Conservation (phyloP, 202 grass and related monocot species). For the Dendrocalamus latiflorus region DNA sequence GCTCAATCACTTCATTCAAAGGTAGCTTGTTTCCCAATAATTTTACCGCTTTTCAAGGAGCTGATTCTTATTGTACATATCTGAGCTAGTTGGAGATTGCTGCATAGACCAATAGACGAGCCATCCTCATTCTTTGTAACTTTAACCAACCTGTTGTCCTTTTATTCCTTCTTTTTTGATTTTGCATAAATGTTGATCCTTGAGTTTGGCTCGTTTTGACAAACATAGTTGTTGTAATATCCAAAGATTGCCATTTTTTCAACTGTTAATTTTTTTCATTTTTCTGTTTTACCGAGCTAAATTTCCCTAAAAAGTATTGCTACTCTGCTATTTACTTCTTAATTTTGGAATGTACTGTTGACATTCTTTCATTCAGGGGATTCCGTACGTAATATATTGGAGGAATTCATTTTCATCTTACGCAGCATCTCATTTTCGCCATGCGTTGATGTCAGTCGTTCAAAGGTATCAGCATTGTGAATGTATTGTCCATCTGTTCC, state of each 20-base stretch:
- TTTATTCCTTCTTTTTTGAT: neutral
- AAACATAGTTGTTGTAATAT: neutral
- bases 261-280: no score
- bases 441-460: no score
- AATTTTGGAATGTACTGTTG: neutral
- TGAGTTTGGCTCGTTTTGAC: neutral
- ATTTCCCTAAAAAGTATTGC: neutral
- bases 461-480: no score
- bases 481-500: no score
- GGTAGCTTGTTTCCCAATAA: slow-evolving; percentile 19
- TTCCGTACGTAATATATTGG: slow-evolving; percentile 77
- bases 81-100: no score
- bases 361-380: slow-evolving; percentile 41
- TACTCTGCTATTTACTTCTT: neutral
- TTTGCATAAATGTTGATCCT: neutral
- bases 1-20: slow-evolving; percentile 57
- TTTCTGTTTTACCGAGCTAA: neutral
- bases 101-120: no score
- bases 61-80: neutral
- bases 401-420: slow-evolving; percentile 54
- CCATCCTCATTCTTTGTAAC: neutral
- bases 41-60: neutral
- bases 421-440: slow-evolving; percentile 53
- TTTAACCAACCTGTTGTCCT: neutral
- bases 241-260: neutral